Evolutionary conservation across 805 yeast genomes (phyloP), one percentile per base, ranked within the genome.

Genomic region (Teunomyces lycoperdinae): DNA sequence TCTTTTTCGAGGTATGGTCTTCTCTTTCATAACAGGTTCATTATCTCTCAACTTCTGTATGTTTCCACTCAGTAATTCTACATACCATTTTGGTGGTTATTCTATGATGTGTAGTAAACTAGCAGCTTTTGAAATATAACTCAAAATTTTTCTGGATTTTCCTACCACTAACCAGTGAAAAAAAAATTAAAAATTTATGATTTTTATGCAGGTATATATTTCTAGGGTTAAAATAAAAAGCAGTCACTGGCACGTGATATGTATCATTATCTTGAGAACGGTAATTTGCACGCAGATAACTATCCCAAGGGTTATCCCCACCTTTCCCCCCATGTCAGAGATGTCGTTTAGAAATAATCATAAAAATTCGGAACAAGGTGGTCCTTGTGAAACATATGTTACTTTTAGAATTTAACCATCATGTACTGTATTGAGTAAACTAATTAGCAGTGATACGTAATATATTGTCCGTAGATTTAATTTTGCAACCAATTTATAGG

Each of bases 31-130:
- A 41, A 16, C 24, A 26, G n/a, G 28, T 38, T 24, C 41, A 20
- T 38, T 20, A 20, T 27, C 43, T 28, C 31, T 40, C 41, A 26
- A 38, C 41, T 38, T 35, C 41, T 8, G 30, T 24, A 11, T 10
- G 28, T 38, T n/a, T 20, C 27, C 41, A 10, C 30, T 38, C 17
- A 38, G 41, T 38, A 38, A 24, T 38, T 38, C 20, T 20, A 54
- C 58, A 50, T 54, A 54, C 58, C 58, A 54, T 54, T 52, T 52
- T 54, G 56, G 47, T 50, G 54, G 43, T 50, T 46, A 42, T 50
- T 49, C 53, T 47, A 33, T 47, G 53, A 47, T 46, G 47, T 44
- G 44, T 47, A 38, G 24, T 33, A 44, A 38, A 38, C 41, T 38
- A 38, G 41, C 41, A 38, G 41, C 41, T 38, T 26, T 16, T 38